Evolutionary conservation across 257 asterid genomes (phyloP).

Genomic region (Ocimum tenuiflorum): DNA sequence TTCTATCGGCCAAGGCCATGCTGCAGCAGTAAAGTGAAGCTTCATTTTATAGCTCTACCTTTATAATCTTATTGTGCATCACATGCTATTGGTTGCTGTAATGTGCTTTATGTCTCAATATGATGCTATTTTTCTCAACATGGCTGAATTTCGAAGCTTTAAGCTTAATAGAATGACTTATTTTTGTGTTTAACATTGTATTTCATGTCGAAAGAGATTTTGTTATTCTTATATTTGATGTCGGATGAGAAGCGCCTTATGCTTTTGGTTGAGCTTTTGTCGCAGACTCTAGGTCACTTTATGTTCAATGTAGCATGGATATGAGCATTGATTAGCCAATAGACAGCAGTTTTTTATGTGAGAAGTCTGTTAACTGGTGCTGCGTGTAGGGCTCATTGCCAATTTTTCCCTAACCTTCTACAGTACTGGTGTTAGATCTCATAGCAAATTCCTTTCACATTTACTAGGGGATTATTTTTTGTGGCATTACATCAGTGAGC

Average conservation of each 20-base stretch:
- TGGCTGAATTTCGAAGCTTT: neutral
- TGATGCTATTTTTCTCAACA: neutral
- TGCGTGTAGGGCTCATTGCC: neutral
- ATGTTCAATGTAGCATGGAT: neutral
- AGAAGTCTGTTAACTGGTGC: conserved; percentile 5
- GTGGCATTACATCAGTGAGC: neutral
- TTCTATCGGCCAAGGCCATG: neutral
- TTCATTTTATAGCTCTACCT: neutral
- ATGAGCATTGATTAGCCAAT: conserved; percentile 1
- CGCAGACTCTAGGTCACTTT: neutral
- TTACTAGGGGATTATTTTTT: neutral
- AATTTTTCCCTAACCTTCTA: neutral
- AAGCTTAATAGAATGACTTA: neutral
- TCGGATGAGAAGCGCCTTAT: neutral
- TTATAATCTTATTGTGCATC: neutral
- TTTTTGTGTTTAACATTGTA: neutral
- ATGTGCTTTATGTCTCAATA: neutral
- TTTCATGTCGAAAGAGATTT: neutral
- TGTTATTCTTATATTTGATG: neutral
- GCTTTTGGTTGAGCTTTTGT: neutral
- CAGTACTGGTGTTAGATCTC: neutral
- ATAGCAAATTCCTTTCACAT: neutral
- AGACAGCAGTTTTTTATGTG: neutral
- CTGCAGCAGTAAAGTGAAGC: conserved; percentile 15
- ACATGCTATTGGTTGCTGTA: neutral